Evolutionary conservation across 2,329 filamentous ascomycete species (phyloP), one percentile per base, ranked within the genome.

Genomic region (Sclerotiophoma versabilis): DNA sequence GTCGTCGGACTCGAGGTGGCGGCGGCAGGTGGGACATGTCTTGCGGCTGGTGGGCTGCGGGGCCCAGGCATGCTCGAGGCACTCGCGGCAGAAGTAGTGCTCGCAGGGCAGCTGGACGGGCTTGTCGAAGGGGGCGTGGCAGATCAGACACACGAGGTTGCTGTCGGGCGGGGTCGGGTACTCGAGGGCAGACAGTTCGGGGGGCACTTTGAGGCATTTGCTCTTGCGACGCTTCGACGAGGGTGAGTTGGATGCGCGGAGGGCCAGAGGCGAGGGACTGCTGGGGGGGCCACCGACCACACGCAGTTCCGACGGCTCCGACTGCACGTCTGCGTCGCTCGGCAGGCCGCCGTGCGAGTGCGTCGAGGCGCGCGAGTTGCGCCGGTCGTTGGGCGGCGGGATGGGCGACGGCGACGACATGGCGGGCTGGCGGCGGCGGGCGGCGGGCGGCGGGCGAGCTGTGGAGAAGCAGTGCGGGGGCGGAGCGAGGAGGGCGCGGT

Each of bases 71-170:
- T 75, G 73, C 41, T 76, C 78, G 54, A 88, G 76, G 64, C 85
- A 88, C 20, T 81, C 79, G 48, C 79, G 76, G 72, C 85, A 88
- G 74, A 88, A 88, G 59, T 84, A 82, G 73, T 88, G 85, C 59
- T 87, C 84, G 72, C 85, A 88, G 59, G 82, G 77, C 41, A 85
- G 75, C 61, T 83, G 71, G 37, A 86, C 79, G 1, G 85, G 85
- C 46, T 80, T 75, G 49, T 87, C 80, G 63, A 87, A 86, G 7
- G 85, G 83, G 56, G 82, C 84, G 65, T 85, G 84, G 70, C 85
- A 88, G 59, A 88, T 87, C 14, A 84, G 80, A 66, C 85, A 88
- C 76, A 85, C 82, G 44, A 88, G 77, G 65, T 87, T 86, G 57
- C 78, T 78, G 67, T 87, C 84, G 66, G 82, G 83, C 23, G 74